These are phyloP conservation scores for Achlya hypogyna DNA, from an alignment of 352 stramenopile species.

Conservation along the genomic window DNA sequence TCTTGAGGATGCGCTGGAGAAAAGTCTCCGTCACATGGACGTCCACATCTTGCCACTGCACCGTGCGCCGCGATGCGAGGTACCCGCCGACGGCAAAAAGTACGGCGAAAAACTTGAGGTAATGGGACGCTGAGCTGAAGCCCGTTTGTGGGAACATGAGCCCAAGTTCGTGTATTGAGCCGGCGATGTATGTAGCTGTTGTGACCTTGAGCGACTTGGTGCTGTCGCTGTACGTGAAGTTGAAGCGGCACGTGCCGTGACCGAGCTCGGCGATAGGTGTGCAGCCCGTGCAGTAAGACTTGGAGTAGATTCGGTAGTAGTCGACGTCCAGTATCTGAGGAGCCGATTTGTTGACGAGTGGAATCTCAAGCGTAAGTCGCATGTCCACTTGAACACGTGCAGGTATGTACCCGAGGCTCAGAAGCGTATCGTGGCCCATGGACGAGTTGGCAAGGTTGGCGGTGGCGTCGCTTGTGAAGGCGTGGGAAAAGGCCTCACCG, in stretches of 20 bases:
- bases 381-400: not conserved
- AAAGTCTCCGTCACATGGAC: not conserved
- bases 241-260: not conserved
- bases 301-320: conserved; percentile 7
- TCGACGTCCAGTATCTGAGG: not conserved
- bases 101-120: not conserved
- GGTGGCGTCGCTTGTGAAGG: not conserved
- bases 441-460: not conserved
- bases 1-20: not conserved
- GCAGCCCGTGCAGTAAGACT: conserved; percentile 3
- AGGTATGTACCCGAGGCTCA: not conserved
- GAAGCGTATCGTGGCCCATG: not conserved
- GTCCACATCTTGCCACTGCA: not conserved
- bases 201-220: not conserved
- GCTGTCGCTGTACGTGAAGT: not conserved
- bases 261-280: not conserved
- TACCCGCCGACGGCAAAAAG: conserved; percentile 8
- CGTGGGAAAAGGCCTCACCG: not conserved
- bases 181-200: not conserved
- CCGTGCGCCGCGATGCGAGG: not conserved
- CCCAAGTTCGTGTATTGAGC: not conserved
- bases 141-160: not conserved
- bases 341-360: not conserved
- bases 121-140: not conserved
- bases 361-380: not conserved